Evolutionary conservation across 805 yeast species (phyloP), one percentile per base, ranked within the genome.

Genomic region (Candida berthetii): DNA sequence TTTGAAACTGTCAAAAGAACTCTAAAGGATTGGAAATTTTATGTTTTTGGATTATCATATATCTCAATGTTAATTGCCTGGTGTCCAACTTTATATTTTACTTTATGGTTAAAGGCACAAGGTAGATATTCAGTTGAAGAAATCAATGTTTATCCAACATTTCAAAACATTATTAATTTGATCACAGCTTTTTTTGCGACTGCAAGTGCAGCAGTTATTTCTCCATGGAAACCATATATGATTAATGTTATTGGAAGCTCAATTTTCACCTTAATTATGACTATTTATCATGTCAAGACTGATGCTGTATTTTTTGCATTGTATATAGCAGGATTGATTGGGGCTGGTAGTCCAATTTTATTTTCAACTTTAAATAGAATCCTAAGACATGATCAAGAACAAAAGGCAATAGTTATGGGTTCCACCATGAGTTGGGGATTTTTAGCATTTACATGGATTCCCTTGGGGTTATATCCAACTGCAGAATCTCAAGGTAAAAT

Each of bases 351-450:
- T 1, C 76, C 81, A 0, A 76, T 73, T 1, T 55, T 76, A 11
- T 78, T 76, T 53, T 67, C 78, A n/a, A 76, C 79, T 77, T 71
- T 69, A 43, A 73, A 72, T 47, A 81, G 74, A 53, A 73, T 76
- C 24, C 69, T 78, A 42, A 65, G 82, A 35, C 65, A 70, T 35
- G 78, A 77, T 46, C 68, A 73, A 8, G 70, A 74, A 43, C 68
- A 70, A 41, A 62, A 80, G 45, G 71, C 80, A 3, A 68, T 75
- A 25, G 65, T 71, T 33, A 59, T 76, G 44, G 75, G 75, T 16
- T 49, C 65, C 20, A 69, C 72, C 71, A 76, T 75, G 55, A 53
- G 59, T 27, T 50, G 74, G 38, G 78, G 82, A 3, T 79, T 75
- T 11, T 22, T 37, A 7, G 20, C 37, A 1, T 36, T 31, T 15